Conservation (phyloP, 2,329 filamentous ascomycete species). For the Aspergillus tubingensis region DNA sequence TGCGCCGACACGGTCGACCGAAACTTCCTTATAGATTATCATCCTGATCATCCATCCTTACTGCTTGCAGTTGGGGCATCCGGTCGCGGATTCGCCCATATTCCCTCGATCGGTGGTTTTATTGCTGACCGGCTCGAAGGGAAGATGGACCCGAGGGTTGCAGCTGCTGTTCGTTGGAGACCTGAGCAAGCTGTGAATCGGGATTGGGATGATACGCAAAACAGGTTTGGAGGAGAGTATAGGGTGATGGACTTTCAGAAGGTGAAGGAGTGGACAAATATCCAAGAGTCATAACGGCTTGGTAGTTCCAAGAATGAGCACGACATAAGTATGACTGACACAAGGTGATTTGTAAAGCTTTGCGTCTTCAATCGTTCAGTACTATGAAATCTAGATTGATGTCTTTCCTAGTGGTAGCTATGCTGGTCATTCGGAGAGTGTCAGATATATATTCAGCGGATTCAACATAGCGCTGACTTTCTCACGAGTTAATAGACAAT, state of each 20-base stretch:
- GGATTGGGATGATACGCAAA: conserved; percentile 51
- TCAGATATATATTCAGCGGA: too few species aligned
- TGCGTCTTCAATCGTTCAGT: background rate
- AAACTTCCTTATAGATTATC: conserved; percentile 54
- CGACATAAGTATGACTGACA: background rate
- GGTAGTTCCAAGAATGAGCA: background rate
- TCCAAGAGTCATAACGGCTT: background rate
- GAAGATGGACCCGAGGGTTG: conserved; percentile 43
- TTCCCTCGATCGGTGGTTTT: conserved; percentile 53
- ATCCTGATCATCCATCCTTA: conserved; percentile 48
- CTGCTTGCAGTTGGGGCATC: conserved; percentile 41
- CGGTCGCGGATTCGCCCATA: conserved; percentile 42
- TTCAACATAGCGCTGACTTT: too few species aligned
- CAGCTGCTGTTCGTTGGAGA: conserved; percentile 50
- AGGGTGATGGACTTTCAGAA: conserved; percentile 52
- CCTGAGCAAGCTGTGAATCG: conserved; percentile 51
- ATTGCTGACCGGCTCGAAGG: conserved; percentile 52
- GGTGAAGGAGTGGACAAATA: conserved; percentile 46
- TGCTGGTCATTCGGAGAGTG: too few species aligned
- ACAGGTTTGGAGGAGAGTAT: conserved; percentile 50
- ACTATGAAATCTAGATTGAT: background rate
- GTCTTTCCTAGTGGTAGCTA: too few species aligned
- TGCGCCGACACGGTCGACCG: conserved; percentile 59
- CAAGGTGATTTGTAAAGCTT: too few species aligned
- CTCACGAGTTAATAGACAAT: too few species aligned